Base-by-base conservation (phyloP, 108 stramenopile species). In the Schizochytrium sp. region DNA sequence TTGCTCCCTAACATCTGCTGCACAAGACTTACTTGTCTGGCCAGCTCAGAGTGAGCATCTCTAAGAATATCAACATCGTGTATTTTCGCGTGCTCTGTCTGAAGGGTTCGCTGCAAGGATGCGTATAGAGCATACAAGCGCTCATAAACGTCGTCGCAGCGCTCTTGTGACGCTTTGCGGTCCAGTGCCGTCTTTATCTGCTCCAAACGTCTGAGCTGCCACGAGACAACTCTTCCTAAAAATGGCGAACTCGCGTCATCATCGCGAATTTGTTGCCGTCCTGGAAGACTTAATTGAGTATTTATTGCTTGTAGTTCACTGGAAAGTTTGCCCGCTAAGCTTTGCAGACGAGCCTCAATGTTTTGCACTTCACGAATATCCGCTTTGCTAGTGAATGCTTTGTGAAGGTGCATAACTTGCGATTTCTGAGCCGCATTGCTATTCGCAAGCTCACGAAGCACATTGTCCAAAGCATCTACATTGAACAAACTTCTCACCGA, bases 131-230 rank as follows among this genome's bases (percentile, higher is more conserved):
- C 64, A 44, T 69, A 44, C 12, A 69, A 44, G 64, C 64, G 64
- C 12, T 69, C 64, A 2, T 69, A 69, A 7, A 69, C 64, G 64
- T 38, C 64, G 28, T 69, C 64, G 64, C 64, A 69, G 2, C 64
- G 64, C 28, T 69, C 64, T 15, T 69, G 64, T 1, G 64, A 44
- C 5, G 64, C 64, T 69, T 69, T 69, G 3, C 64, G 64, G 28
- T 38, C 64, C 10, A 69, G 64, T 1, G 15, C 64, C 42, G 64
- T 44, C 42, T 69, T 44, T 10, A 69, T 69, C 64, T 69, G 64
- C 44, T 69, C 64, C 42, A 69, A 5, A 7, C 64, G 64, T 38
- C 64, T 2, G 5, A 69, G 64, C 15, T 69, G 64, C 64, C 64
- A 69, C 8, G 64, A 38, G 19, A 69, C 64, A 3, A 69, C 64